These are phyloP conservation scores for Erysiphe pulchra DNA, from an alignment of 2,329 filamentous ascomycete species.

Conservation along the genomic window DNA sequence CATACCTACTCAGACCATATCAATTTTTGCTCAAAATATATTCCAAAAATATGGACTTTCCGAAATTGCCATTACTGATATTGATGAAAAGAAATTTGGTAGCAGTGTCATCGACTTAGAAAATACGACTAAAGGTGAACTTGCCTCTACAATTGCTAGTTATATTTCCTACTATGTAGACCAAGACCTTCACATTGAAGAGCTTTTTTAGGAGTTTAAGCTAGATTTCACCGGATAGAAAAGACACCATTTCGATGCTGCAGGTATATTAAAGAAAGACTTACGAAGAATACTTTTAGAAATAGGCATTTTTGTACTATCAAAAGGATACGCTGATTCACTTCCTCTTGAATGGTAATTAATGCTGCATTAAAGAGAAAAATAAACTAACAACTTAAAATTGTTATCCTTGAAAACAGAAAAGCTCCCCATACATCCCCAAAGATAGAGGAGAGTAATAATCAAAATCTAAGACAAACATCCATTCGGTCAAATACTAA, in stretches of 20 bases:
- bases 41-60: background rate
- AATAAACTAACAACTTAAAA: background rate
- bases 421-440: background rate
- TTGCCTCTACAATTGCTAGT: background rate
- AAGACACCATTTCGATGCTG: background rate
- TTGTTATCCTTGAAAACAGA: background rate
- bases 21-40: background rate
- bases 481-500: background rate
- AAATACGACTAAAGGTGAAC: background rate
- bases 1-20: background rate
- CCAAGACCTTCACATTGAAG: background rate
- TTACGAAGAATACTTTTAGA: background rate
- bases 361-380: background rate
- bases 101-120: background rate
- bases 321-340: background rate
- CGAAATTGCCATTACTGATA: background rate
- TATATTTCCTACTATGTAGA: background rate
- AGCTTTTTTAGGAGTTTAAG: background rate
- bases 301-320: background rate
- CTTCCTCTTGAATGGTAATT: background rate
- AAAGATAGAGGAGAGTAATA: background rate
- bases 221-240: background rate
- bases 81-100: background rate
- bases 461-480: background rate
- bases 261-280: background rate